phyloP scores from a whole-genome alignment of 352 stramenopile genomes.

The Phytopythium aichiense region DNA sequence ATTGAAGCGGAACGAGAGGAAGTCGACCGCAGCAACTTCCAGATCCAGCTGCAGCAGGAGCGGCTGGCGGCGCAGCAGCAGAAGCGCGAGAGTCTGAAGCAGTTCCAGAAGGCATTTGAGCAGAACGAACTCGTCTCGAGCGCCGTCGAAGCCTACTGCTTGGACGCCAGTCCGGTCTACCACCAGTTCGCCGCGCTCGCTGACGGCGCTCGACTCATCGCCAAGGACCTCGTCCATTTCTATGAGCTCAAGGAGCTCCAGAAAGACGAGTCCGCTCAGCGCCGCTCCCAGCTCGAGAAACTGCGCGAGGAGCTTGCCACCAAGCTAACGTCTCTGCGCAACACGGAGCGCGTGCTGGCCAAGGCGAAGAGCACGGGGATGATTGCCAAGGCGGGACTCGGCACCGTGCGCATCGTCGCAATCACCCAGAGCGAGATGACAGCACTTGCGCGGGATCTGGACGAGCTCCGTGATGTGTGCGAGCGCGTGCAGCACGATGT shows the following conservation, averaged over 20 bases:
- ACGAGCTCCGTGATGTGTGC: slow-evolving; percentile 42
- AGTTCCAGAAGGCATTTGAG: slow-evolving; percentile 59
- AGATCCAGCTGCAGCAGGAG: slow-evolving; percentile 44
- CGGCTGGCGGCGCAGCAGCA: slow-evolving; percentile 39
- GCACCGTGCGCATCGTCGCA: slow-evolving; percentile 62
- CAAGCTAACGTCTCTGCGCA: slow-evolving; percentile 21
- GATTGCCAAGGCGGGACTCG: slow-evolving; percentile 65
- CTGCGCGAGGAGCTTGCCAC: slow-evolving; percentile 32
- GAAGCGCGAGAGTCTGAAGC: slow-evolving; percentile 55
- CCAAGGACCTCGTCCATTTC: slow-evolving; percentile 49
- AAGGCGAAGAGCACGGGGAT: slow-evolving; percentile 67
- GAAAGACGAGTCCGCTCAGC: slow-evolving; percentile 35
- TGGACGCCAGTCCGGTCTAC: slow-evolving; percentile 39
- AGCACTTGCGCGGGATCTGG: slow-evolving; percentile 30
- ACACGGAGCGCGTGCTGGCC: slow-evolving; percentile 54
- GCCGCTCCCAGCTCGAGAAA: slow-evolving; percentile 29
- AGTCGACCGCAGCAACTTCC: slow-evolving; percentile 28
- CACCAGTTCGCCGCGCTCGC: slow-evolving; percentile 34
- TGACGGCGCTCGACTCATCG: slow-evolving; percentile 29
- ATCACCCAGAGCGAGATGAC: slow-evolving; percentile 44
- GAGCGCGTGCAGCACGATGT: slow-evolving; percentile 37
- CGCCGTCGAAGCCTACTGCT: slow-evolving; percentile 44
- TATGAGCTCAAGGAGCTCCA: slow-evolving; percentile 55
- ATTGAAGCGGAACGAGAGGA: slow-evolving; percentile 49
- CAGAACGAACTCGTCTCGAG: slow-evolving; percentile 58